Percentiles rank a stretch among this genome's conserved stretches.
phyloP scores from a whole-genome alignment of 73 alveolate genomes.

The Durusdinium trenchii region DNA sequence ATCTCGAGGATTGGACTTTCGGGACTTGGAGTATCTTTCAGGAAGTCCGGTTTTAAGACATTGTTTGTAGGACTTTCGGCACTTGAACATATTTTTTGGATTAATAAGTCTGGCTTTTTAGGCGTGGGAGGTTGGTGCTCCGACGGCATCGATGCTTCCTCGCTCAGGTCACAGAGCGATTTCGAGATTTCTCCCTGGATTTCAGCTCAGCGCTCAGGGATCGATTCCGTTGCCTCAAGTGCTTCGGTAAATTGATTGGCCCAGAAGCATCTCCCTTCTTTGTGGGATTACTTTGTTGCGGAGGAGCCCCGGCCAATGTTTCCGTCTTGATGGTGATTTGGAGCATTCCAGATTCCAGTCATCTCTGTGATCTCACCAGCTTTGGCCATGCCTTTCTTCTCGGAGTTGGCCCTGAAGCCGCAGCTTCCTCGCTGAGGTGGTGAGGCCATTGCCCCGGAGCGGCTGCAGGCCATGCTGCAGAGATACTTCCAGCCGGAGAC shows the following conservation, averaged over 20 bases:
- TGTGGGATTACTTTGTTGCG: neutral
- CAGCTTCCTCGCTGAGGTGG: neutral
- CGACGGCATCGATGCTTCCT: neutral
- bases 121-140: neutral
- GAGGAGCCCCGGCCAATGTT: neutral
- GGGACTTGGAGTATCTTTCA: neutral
- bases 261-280: neutral
- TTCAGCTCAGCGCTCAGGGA: neutral
- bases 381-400: neutral
- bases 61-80: neutral
- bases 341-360: neutral
- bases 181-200: constrained; percentile 87
- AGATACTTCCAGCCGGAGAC: constrained; percentile 69
- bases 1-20: neutral
- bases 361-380: neutral
- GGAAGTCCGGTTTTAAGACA: neutral
- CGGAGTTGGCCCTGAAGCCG: neutral
- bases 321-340: neutral
- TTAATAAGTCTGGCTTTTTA: neutral
- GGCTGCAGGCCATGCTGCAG: constrained; percentile 48
- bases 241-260: too few species aligned
- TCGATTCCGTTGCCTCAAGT: too few species aligned
- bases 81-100: neutral
- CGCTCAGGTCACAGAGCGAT: constrained; percentile 43
- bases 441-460: neutral